Evolutionary conservation across 2,329 filamentous ascomycete species (phyloP).

Genomic region (Drechslerella stenobrocha): DNA sequence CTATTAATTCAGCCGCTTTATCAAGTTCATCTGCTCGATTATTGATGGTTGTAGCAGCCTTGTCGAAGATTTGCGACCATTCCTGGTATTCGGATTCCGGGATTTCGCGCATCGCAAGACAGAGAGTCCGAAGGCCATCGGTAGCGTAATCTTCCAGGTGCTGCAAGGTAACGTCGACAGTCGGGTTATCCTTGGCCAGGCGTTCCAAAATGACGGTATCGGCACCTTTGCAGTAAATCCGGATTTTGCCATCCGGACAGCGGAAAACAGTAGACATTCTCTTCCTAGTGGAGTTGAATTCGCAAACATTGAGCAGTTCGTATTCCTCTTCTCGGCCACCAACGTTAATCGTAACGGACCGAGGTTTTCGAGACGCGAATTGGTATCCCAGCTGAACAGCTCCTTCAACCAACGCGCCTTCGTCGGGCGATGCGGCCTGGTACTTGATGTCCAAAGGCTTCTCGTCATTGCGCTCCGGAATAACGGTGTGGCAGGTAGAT

Average conservation of each 20-base stretch:
- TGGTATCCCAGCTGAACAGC: conserved; percentile 82
- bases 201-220: conserved; percentile 97
- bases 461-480: conserved; percentile 82
- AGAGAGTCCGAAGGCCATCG: conserved; percentile 90
- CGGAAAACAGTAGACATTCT: conserved; percentile 97
- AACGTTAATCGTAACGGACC: conserved; percentile 79
- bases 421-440: conserved; percentile 94
- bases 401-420: conserved; percentile 93
- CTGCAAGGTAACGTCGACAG: conserved; percentile 83
- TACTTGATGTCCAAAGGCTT: conserved; percentile 86
- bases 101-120: conserved; percentile 89
- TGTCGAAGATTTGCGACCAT: conserved; percentile 84
- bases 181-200: conserved; percentile 73
- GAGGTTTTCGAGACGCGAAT: conserved; percentile 87
- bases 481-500: conserved; percentile 93
- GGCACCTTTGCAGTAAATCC: conserved; percentile 92
- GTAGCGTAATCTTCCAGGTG: conserved; percentile 99
- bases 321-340: conserved; percentile 76
- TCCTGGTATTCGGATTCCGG: conserved; percentile 84
- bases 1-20: conserved; percentile 94
- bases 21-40: conserved; percentile 93
- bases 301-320: conserved; percentile 91
- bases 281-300: conserved; percentile 97
- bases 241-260: conserved; percentile 91
- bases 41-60: conserved; percentile 85